Evolutionary conservation across 225 moss, liverwort and hornwort genomes (phyloP).

Genomic region (Bryoerythrophyllum caledonicum): DNA sequence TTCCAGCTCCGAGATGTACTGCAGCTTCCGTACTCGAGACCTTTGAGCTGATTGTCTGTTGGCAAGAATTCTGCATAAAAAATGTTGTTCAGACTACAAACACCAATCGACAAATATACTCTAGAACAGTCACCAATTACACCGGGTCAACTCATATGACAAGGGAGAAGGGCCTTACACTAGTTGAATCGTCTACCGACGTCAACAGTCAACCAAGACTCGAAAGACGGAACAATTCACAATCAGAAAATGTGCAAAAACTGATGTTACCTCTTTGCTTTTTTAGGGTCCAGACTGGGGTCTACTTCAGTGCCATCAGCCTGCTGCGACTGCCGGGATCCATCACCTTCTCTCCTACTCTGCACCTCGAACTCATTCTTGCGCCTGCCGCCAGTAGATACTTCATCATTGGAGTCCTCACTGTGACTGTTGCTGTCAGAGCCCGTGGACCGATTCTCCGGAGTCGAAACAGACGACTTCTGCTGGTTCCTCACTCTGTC

Average conservation of each 20-base stretch:
- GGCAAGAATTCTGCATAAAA: constrained; percentile 80
- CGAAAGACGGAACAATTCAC: not conserved
- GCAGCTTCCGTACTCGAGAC: constrained; percentile 92
- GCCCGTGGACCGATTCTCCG: constrained; percentile 86
- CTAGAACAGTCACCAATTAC: not conserved
- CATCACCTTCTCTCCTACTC: constrained; percentile 79
- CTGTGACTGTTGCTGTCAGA: constrained; percentile 95
- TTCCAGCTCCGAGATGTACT: constrained; percentile 94
- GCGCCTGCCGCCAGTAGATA: constrained; percentile 50
- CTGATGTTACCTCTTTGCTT: constrained; percentile 74
- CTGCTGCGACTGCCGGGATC: constrained; percentile 43
- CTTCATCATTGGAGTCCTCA: constrained; percentile 92
- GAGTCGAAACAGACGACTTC: constrained; percentile 63
- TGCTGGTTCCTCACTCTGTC: constrained; percentile 49
- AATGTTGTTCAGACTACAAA: constrained; percentile 4
- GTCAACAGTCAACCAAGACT: not conserved
- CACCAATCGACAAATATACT: too few species aligned
- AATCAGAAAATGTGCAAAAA: not conserved
- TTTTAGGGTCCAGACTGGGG: constrained; percentile 88
- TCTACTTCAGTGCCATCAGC: constrained; percentile 64
- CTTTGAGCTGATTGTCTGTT: constrained; percentile 97
- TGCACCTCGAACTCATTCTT: constrained; percentile 75
- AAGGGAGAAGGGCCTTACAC: not conserved
- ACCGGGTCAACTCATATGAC: not conserved
- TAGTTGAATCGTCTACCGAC: not conserved